Evolutionary conservation across 2,329 filamentous ascomycete genomes (phyloP).

Genomic region (Penicillium sp.): DNA sequence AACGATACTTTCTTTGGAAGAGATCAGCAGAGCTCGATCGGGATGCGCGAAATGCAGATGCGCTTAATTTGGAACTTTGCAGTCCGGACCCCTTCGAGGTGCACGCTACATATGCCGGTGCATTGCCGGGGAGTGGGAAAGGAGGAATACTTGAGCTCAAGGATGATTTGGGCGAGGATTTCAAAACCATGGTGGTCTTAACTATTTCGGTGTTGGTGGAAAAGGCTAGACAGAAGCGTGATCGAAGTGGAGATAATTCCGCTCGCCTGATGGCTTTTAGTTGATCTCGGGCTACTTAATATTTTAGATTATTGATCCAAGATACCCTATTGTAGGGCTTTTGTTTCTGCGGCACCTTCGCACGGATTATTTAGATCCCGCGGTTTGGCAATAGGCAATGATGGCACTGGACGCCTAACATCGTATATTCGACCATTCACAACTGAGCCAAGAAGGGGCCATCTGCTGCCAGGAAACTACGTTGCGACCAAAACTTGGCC

Average conservation of each 20-base stretch:
- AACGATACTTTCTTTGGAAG: conserved; percentile 1
- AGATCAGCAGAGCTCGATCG: not conserved
- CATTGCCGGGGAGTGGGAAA: not conserved
- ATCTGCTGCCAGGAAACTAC: no score
- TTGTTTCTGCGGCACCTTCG: no score
- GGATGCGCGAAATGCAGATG: not conserved
- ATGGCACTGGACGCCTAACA: no score
- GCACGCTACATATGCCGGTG: conserved; percentile 5
- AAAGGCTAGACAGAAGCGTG: conserved; percentile 6
- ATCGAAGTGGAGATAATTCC: conserved; percentile 2
- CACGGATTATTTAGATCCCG: no score
- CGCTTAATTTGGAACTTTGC: conserved; percentile 4
- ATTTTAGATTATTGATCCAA: no score
- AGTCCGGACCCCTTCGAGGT: not conserved
- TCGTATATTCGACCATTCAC: no score
- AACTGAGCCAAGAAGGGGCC: no score
- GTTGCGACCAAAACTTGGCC: no score
- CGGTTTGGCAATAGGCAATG: no score
- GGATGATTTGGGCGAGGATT: conserved; percentile 2
- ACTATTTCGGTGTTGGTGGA: conserved; percentile 5
- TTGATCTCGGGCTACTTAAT: no score
- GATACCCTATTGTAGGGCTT: no score
- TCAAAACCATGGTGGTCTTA: not conserved
- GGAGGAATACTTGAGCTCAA: conserved; percentile 2
- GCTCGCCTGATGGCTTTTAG: conserved; percentile 2